Evolutionary conservation across 345 rosid genomes (phyloP).

Genomic region (Isatis tinctoria): DNA sequence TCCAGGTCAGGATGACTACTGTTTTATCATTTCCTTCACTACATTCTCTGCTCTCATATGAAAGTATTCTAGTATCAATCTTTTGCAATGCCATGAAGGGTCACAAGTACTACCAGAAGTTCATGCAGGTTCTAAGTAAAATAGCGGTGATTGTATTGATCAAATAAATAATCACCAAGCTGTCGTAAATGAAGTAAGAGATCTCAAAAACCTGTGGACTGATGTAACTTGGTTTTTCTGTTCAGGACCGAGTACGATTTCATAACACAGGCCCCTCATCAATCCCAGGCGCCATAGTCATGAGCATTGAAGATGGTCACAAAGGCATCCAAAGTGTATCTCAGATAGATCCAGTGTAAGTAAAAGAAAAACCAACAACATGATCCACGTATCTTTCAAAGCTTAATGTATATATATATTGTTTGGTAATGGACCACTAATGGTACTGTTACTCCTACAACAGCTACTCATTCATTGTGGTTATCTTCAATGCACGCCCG

Average conservation of each 20-base stretch:
- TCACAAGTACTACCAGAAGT: neutral
- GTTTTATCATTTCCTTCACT: neutral
- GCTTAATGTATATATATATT: neutral
- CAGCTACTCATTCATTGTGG: constrained; percentile 68
- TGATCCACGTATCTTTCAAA: neutral
- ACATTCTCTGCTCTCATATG: neutral
- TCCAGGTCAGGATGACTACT: constrained; percentile 55
- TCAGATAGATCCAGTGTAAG: constrained; percentile 73
- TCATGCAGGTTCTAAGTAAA: neutral
- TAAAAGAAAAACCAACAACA: constrained; percentile 1
- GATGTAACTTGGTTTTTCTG: neutral
- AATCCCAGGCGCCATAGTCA: constrained; percentile 71
- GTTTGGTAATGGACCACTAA: too few species aligned
- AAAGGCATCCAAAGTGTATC: constrained; percentile 55
- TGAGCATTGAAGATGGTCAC: constrained; percentile 87
- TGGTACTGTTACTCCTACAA: constrained; percentile 19
- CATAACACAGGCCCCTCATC: constrained; percentile 72
- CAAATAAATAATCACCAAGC: neutral
- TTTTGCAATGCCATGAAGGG: neutral
- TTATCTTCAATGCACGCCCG: constrained; percentile 69
- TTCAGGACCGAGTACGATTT: constrained; percentile 64
- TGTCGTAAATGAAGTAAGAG: neutral
- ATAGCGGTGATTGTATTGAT: neutral
- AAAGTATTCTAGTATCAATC: neutral
- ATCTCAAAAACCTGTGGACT: neutral